Conservation (phyloP, 805 yeast genomes). For the Lipomyces sp. region DNA sequence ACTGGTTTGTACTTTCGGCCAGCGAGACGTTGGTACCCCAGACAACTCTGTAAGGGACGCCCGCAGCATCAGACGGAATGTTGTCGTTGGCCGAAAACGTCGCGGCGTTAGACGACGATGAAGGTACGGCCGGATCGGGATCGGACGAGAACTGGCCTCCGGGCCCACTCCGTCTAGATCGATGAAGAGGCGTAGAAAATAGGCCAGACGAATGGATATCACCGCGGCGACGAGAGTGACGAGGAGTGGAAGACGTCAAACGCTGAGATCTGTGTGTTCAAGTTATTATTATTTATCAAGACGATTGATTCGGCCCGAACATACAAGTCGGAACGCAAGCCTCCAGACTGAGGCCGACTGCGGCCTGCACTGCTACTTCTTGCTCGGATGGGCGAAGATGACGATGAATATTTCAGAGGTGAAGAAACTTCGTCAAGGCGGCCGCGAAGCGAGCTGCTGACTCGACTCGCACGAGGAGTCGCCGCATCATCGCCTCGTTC, state of each 20-base stretch:
- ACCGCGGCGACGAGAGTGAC: conserved; percentile 56
- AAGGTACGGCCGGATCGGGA: conserved; percentile 26
- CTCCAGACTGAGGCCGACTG: conserved; percentile 10
- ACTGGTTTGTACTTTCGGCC: conserved; percentile 78
- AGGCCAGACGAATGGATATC: conserved; percentile 74
- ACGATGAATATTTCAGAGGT: conserved; percentile 32
- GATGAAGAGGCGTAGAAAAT: conserved; percentile 70
- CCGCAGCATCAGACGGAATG: conserved; percentile 40
- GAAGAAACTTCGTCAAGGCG: conserved; percentile 34
- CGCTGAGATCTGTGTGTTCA: conserved; percentile 15
- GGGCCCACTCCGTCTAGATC: conserved; percentile 44
- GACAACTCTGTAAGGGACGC: conserved; percentile 59
- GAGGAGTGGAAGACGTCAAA: conserved; percentile 23
- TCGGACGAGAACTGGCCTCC: conserved; percentile 22
- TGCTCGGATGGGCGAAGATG: conserved; percentile 27
- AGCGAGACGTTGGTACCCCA: conserved; percentile 99
- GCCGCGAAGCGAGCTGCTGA: conserved; percentile 14
- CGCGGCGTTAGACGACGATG: conserved; percentile 26
- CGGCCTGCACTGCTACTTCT: conserved; percentile 24
- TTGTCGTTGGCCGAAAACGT: conserved; percentile 31
- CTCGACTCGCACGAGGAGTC: conserved; percentile 22
- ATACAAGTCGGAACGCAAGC: conserved; percentile 31
- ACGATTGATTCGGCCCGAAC: background rate
- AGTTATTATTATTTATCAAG: too few species aligned
- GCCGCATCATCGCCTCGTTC: conserved; percentile 8